A percentile compares a stretch with the other conserved stretches of the same genome.
These are phyloP conservation scores for Galerina sulciceps DNA, from an alignment of 768 basidiomycete genomes.

Conservation along the genomic window DNA sequence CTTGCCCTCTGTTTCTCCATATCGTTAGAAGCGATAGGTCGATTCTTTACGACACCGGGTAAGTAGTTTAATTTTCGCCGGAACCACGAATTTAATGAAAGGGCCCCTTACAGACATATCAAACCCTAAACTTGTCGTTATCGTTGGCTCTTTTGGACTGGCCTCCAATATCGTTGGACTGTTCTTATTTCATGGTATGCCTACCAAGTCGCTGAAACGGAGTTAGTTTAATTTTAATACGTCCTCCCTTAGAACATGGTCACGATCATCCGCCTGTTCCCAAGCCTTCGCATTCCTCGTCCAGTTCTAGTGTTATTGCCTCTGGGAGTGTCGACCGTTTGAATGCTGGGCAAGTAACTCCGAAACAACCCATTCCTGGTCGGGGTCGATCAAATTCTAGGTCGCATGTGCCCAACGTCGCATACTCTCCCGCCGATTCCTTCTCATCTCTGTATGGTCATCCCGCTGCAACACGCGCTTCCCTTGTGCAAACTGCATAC, in stretches of 20 bases:
- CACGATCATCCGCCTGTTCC: slow-evolving; percentile 64
- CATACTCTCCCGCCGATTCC: slow-evolving; percentile 36
- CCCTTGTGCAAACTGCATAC: slow-evolving; percentile 81
- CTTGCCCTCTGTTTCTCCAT: slow-evolving; percentile 97
- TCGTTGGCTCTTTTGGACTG: slow-evolving; percentile 89
- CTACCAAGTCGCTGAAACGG: not conserved
- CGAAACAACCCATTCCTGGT: slow-evolving; percentile 25
- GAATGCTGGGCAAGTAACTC: slow-evolving; percentile 27
- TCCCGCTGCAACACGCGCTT: slow-evolving; percentile 72
- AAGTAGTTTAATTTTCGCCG: slow-evolving; percentile 21
- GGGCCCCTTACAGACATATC: slow-evolving; percentile 67
- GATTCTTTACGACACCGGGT: slow-evolving; percentile 89
- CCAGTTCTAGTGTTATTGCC: slow-evolving; percentile 37
- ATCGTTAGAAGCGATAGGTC: slow-evolving; percentile 85
- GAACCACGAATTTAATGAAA: not conserved
- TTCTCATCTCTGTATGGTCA: slow-evolving; percentile 75
- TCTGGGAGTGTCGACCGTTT: slow-evolving; percentile 23
- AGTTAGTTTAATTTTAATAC: slow-evolving; percentile 2
- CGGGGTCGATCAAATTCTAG: slow-evolving; percentile 36
- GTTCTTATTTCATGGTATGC: slow-evolving; percentile 91
- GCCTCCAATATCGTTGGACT: slow-evolving; percentile 92
- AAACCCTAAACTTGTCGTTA: slow-evolving; percentile 84
- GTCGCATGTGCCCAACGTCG: slow-evolving; percentile 23
- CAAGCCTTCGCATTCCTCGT: slow-evolving; percentile 36
- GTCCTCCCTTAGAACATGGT: slow-evolving; percentile 57